Conservation (phyloP, 805 yeast species). For the Metschnikowia arizonensis region DNA sequence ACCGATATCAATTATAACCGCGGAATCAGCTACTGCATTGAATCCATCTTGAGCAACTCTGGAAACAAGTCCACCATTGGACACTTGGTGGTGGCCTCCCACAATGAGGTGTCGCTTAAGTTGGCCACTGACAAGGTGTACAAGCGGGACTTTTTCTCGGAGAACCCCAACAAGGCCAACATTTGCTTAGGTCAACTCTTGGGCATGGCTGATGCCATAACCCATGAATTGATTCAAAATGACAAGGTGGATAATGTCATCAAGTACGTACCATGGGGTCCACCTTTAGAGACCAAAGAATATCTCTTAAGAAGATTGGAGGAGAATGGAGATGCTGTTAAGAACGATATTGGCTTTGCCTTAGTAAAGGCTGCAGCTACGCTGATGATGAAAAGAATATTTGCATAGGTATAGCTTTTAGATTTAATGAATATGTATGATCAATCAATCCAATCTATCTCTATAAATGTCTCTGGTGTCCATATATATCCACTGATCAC, state of each 20-base stretch:
- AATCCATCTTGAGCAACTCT: slow-evolving; percentile 47
- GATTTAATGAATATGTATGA: too few species aligned
- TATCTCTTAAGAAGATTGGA: slow-evolving; percentile 84
- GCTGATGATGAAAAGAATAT: slow-evolving; percentile 7
- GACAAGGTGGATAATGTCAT: slow-evolving; percentile 70
- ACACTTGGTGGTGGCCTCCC: slow-evolving; percentile 87
- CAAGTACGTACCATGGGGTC: slow-evolving; percentile 98
- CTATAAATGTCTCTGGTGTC: slow-evolving; percentile 19
- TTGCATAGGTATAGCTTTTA: slow-evolving; percentile 8
- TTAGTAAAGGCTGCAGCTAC: slow-evolving; percentile 51
- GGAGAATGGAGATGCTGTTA: slow-evolving; percentile 94
- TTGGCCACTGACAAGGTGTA: slow-evolving; percentile 58
- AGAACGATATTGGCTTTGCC: slow-evolving; percentile 77
- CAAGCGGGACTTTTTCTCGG: slow-evolving; percentile 14
- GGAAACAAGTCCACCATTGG: slow-evolving; percentile 52
- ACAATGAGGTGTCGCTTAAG: slow-evolving; percentile 74
- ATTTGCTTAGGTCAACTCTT: slow-evolving; percentile 85
- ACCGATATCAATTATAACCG: slow-evolving; percentile 77
- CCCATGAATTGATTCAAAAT: slow-evolving; percentile 64
- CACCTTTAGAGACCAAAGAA: slow-evolving; percentile 88
- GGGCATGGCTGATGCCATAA: slow-evolving; percentile 93
- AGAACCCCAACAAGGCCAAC: slow-evolving; percentile 41
- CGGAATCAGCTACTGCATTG: slow-evolving; percentile 61
- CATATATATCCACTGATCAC: slow-evolving; percentile 41
- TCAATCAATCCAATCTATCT: too few species aligned